Evolutionary conservation across 495 filamentous ascomycete species (phyloP).

Genomic region (Tuber magnatum): DNA sequence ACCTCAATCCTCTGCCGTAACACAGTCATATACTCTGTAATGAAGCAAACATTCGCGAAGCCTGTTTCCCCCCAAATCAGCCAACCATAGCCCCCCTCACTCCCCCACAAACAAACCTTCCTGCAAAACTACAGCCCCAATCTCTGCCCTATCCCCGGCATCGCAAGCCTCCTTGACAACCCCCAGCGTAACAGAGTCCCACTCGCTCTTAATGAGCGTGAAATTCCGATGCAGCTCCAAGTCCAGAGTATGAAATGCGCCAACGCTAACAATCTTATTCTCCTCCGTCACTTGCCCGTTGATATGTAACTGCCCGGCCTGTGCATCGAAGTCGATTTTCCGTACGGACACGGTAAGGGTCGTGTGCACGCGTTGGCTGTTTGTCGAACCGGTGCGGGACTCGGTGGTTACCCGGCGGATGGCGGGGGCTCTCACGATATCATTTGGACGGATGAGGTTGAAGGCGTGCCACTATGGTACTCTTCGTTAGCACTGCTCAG

Average conservation of each 20-base stretch:
- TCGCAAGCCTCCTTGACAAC: slow-evolving; percentile 71
- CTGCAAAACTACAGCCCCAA: slow-evolving; percentile 88
- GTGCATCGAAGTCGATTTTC: slow-evolving; percentile 81
- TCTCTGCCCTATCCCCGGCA: slow-evolving; percentile 66
- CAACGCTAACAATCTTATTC: slow-evolving; percentile 74
- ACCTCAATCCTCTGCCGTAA: slow-evolving; percentile 81
- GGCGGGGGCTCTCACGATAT: slow-evolving; percentile 74
- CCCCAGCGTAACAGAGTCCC: slow-evolving; percentile 82
- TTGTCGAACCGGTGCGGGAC: slow-evolving; percentile 64
- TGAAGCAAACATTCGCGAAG: slow-evolving; percentile 82
- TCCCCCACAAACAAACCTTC: slow-evolving; percentile 51
- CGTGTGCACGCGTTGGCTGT: slow-evolving; percentile 66
- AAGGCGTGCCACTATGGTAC: slow-evolving; percentile 95
- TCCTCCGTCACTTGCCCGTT: slow-evolving; percentile 73
- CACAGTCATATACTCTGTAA: slow-evolving; percentile 85
- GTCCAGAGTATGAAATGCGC: slow-evolving; percentile 83
- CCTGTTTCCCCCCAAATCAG: slow-evolving; percentile 9
- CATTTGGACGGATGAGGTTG: slow-evolving; percentile 77
- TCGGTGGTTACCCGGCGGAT: slow-evolving; percentile 70
- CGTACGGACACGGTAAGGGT: slow-evolving; percentile 75
- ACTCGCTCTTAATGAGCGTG: slow-evolving; percentile 70
- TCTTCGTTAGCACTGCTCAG: not conserved
- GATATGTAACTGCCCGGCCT: slow-evolving; percentile 75
- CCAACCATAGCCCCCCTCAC: not conserved
- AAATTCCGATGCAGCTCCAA: slow-evolving; percentile 82